A percentile compares a stretch with the other conserved stretches of the same genome.
Conservation (phyloP, 2,329 filamentous ascomycete genomes). For the Lithohypha guttulata region DNA sequence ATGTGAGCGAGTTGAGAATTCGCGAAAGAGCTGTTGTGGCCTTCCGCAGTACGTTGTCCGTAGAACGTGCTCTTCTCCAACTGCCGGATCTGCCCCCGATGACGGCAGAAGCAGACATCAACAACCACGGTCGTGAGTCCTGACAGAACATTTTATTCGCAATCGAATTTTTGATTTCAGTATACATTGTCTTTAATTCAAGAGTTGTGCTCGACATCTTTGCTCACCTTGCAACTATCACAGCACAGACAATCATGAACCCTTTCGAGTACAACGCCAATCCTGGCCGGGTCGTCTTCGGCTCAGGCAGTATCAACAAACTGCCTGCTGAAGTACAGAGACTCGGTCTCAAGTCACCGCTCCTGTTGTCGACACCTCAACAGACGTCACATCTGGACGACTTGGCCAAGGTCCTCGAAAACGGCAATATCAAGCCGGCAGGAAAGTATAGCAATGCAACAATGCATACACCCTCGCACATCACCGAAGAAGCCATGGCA, state of each 20-base stretch:
- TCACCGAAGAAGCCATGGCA: constrained; percentile 47
- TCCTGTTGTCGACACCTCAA: constrained; percentile 48
- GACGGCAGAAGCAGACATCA: too few species aligned
- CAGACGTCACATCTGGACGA: constrained; percentile 38
- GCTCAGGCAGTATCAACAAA: constrained; percentile 43
- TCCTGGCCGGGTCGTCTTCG: constrained; percentile 47
- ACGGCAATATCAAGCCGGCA: constrained; percentile 30
- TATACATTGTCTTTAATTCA: too few species aligned
- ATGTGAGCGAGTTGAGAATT: not conserved
- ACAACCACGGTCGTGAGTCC: too few species aligned
- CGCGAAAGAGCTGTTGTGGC: not conserved
- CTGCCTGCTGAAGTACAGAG: constrained; percentile 34
- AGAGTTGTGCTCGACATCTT: too few species aligned
- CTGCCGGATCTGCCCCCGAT: too few species aligned
- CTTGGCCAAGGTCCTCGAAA: constrained; percentile 36
- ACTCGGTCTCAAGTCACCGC: constrained; percentile 39
- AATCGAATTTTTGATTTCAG: too few species aligned
- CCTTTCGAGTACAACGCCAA: constrained; percentile 46
- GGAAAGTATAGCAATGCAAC: constrained; percentile 46
- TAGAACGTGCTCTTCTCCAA: too few species aligned
- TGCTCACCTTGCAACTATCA: too few species aligned
- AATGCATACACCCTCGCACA: constrained; percentile 51
- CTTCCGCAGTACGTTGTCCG: not conserved
- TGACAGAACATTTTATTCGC: too few species aligned
- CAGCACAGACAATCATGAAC: constrained; percentile 41